phyloP scores from a whole-genome alignment of 768 basidiomycete species.

The Tephrocybe sp. region DNA sequence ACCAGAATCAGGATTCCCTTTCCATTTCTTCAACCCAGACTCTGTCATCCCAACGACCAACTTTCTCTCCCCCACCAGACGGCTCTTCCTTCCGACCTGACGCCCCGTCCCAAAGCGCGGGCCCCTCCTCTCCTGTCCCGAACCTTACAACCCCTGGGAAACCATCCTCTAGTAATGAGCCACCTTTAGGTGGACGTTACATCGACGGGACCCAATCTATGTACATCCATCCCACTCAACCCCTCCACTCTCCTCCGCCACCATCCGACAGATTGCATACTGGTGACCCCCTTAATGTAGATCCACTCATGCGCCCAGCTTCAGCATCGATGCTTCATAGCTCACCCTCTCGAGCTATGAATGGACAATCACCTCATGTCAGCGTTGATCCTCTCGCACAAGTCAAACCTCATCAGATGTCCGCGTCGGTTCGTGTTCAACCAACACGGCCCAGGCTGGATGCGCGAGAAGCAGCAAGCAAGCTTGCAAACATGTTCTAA shows the following conservation, averaged over 20 bases:
- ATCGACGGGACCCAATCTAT: conserved; percentile 79
- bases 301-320: conserved; percentile 25
- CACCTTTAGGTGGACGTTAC: conserved; percentile 62
- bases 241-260: conserved; percentile 32
- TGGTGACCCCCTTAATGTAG: conserved; percentile 31
- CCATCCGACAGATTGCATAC: conserved; percentile 23
- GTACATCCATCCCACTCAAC: conserved; percentile 58
- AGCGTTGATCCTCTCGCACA: conserved; percentile 64
- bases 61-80: conserved; percentile 19
- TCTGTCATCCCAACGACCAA: conserved; percentile 16
- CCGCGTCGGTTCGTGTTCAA: conserved; percentile 69
- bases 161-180: conserved; percentile 32
- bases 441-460: conserved; percentile 75
- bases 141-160: conserved; percentile 25
- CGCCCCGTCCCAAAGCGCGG: conserved; percentile 47
- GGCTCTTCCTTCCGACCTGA: conserved; percentile 14
- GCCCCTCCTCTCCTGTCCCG: conserved; percentile 45
- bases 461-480: conserved; percentile 83
- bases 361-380: conserved; percentile 24
- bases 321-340: conserved; percentile 29
- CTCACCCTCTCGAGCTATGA: conserved; percentile 16
- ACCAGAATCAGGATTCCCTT: conserved; percentile 23
- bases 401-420: conserved; percentile 60
- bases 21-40: conserved; percentile 28
- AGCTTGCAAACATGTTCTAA: conserved; percentile 87